Evolutionary conservation across 2,329 filamentous ascomycete genomes (phyloP), one percentile per base, ranked within the genome.

Genomic region (Phaeosphaeriaceae sp.): DNA sequence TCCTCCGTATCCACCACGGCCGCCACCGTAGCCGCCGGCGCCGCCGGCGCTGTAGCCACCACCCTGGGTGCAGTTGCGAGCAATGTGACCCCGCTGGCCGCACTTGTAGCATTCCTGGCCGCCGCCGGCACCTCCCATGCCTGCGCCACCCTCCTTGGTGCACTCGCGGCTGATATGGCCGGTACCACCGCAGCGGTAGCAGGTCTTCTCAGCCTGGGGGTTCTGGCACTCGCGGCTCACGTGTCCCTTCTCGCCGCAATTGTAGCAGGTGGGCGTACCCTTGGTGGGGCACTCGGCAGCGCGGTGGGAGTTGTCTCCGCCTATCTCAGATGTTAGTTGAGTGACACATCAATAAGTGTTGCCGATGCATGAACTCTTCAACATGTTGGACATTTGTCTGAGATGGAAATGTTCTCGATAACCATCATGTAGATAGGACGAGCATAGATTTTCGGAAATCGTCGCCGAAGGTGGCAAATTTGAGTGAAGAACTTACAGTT

Each of bases 131-230:
- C 80, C 82, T 57, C 76, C 74, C 56, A 78, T 75, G 60, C 79
- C 80, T 53, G 82, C 82, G 62, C 81, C 82, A 81, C 88, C 72
- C 57, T 81, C 72, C 67, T 78, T 76, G 61, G 80, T 82, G 83
- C 91, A 93, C 76, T 97, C 93, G 72, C 94, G 93, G 72, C 91
- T 95, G 79, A 97, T 91, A 85, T 98, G 94, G 63, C 93, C 94
- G 68, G 88, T 82, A 80, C 91, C 87, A 76, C 91, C 91, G 83
- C 90, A 93, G 73, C 89, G 72, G 88, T 88, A 88, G 81, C 86
- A 88, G 51, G 85, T 82, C 77, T 87, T 93, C 81, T 97, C 92
- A 85, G 96, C 96, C 74, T 91, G 88, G 58, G 92, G 90, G 78
- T 92, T 88, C 63, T 90, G 89, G 86, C 94, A 98, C 78, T 98